These are phyloP conservation scores for Allantophomopsis cytisporea DNA, from an alignment of 2,329 filamentous ascomycete species.

Conservation along the genomic window DNA sequence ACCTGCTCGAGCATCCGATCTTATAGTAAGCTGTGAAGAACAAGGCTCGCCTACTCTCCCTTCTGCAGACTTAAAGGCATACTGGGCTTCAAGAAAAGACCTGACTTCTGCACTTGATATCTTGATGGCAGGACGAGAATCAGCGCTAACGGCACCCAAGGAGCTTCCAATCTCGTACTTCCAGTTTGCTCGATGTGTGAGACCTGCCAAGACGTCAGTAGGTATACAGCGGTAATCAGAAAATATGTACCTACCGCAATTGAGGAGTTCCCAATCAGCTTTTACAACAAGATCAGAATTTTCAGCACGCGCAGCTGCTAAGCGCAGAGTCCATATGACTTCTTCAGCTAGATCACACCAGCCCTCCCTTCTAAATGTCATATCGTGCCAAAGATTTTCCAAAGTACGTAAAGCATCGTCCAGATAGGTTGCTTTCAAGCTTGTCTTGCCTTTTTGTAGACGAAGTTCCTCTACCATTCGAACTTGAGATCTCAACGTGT, in stretches of 20 bases:
- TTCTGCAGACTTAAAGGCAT: slow-evolving; percentile 42
- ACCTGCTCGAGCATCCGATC: slow-evolving; percentile 37
- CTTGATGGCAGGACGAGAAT: slow-evolving; percentile 32
- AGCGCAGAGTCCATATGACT: slow-evolving; percentile 44
- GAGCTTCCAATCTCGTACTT: slow-evolving; percentile 46
- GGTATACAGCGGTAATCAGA: not conserved
- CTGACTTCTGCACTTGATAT: slow-evolving; percentile 35
- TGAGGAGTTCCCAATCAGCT: slow-evolving; percentile 52
- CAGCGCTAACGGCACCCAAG: slow-evolving; percentile 31
- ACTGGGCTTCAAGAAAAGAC: slow-evolving; percentile 40
- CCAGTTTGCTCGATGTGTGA: slow-evolving; percentile 40
- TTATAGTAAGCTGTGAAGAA: slow-evolving; percentile 41
- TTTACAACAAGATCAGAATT: slow-evolving; percentile 42
- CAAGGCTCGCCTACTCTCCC: slow-evolving; percentile 47
- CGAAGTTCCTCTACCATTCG: slow-evolving; percentile 38
- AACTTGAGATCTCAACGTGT: slow-evolving; percentile 35
- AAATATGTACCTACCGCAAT: slow-evolving; percentile 32
- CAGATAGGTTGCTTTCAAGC: slow-evolving; percentile 35
- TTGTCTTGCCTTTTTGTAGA: slow-evolving; percentile 42
- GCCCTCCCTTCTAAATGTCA: slow-evolving; percentile 40
- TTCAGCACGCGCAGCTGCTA: slow-evolving; percentile 36
- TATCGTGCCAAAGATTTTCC: slow-evolving; percentile 41
- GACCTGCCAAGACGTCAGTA: slow-evolving; percentile 26
- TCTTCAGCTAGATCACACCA: slow-evolving; percentile 48
- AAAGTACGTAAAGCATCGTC: slow-evolving; percentile 38